phyloP scores from a whole-genome alignment of 495 filamentous ascomycete species.

The Chaetomidium leptoderma region DNA sequence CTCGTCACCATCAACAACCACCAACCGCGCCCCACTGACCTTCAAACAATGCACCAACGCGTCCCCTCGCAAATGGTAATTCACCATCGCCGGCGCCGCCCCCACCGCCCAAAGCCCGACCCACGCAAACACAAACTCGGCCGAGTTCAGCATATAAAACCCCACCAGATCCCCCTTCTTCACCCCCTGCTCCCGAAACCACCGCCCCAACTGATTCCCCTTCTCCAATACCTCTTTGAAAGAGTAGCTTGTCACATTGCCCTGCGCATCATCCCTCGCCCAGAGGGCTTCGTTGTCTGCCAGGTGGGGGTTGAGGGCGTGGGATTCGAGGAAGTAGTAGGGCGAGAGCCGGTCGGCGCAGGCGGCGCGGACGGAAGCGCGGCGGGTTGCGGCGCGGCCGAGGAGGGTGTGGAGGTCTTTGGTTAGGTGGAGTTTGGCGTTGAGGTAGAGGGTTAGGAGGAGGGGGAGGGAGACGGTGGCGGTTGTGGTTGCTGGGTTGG shows the following conservation, averaged over 20 bases:
- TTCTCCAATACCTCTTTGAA: conserved; percentile 55
- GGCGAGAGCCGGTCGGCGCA: conserved; percentile 50
- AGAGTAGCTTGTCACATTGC: conserved; percentile 48
- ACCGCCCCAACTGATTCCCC: conserved; percentile 60
- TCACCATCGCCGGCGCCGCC: conserved; percentile 52
- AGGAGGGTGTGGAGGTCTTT: conserved; percentile 53
- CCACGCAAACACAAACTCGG: conserved; percentile 59
- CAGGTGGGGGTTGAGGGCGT: conserved; percentile 38
- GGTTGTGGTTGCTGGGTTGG: conserved; percentile 32
- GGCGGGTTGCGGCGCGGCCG: conserved; percentile 31
- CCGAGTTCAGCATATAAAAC: conserved; percentile 65
- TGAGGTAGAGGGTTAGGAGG: conserved; percentile 55
- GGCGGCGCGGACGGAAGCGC: conserved; percentile 40
- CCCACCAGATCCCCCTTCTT: conserved; percentile 62
- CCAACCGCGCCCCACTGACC: conserved; percentile 51
- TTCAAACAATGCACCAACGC: conserved; percentile 66
- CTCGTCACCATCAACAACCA: conserved; percentile 63
- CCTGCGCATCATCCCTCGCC: conserved; percentile 49
- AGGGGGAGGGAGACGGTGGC: conserved; percentile 46
- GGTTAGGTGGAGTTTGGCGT: conserved; percentile 62
- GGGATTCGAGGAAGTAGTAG: conserved; percentile 63
- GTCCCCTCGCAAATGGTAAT: conserved; percentile 51
- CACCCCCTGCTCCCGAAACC: conserved; percentile 57
- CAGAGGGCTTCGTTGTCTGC: conserved; percentile 58
- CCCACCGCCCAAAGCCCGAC: conserved; percentile 46